Evolutionary conservation across 441 rosid genomes (phyloP).

Genomic region (Melastoma candidum): DNA sequence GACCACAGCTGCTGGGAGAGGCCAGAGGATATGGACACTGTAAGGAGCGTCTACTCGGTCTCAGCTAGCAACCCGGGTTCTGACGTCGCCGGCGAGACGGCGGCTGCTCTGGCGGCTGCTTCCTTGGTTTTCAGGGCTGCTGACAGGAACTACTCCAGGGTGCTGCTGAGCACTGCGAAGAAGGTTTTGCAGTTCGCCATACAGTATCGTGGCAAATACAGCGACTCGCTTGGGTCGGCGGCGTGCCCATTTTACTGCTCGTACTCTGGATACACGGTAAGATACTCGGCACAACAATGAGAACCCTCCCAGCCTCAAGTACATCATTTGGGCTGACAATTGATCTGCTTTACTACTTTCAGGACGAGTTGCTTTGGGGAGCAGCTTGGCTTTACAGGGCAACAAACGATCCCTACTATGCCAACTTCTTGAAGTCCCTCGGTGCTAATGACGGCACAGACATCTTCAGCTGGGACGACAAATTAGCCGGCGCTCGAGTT

Average conservation of each 20-base stretch:
- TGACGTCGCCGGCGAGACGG: conserved; percentile 56
- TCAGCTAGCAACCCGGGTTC: conserved; percentile 55
- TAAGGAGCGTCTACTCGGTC: conserved; percentile 40
- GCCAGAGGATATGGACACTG: conserved; percentile 68
- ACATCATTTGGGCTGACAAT: neutral
- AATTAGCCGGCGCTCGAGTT: conserved; percentile 56
- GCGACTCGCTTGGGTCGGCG: conserved; percentile 67
- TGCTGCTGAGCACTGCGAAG: conserved; percentile 46
- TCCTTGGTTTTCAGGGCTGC: conserved; percentile 46
- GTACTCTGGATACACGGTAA: conserved; percentile 77
- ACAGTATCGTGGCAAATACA: conserved; percentile 68
- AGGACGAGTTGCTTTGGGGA: conserved; percentile 70
- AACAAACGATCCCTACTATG: conserved; percentile 38
- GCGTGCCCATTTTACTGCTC: conserved; percentile 93
- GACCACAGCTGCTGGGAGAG: conserved; percentile 76
- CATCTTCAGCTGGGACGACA: conserved; percentile 67
- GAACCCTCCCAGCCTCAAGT: neutral
- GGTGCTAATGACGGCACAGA: conserved; percentile 54
- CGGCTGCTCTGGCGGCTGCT: conserved; percentile 58
- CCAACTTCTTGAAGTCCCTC: conserved; percentile 36
- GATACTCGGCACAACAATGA: neutral
- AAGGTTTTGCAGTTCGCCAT: conserved; percentile 69
- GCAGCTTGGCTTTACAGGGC: conserved; percentile 54
- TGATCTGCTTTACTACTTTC: neutral
- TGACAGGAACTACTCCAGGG: conserved; percentile 29